Evolutionary conservation across 2,329 filamentous ascomycete species (phyloP).

Genomic region (Bipolaris victoriae): DNA sequence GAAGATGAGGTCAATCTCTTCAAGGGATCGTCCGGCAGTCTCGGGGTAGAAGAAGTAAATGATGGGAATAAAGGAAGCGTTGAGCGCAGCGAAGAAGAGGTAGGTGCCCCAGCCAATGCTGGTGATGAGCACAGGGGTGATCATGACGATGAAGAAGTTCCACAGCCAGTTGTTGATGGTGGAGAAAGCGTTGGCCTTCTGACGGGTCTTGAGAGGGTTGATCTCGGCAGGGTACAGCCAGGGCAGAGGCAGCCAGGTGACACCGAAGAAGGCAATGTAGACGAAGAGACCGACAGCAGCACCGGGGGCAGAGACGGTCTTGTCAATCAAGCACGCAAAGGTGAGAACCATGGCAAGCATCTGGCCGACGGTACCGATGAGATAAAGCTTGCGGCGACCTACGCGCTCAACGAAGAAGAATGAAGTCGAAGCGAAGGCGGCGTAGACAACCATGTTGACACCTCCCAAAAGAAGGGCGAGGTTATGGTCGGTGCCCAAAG

Average conservation of each 20-base stretch:
- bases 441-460: constrained; percentile 63
- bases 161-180: constrained; percentile 63
- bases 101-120: constrained; percentile 51
- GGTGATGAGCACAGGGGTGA: constrained; percentile 49
- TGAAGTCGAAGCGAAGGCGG: constrained; percentile 63
- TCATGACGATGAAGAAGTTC: constrained; percentile 56
- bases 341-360: constrained; percentile 54
- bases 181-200: constrained; percentile 62
- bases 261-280: constrained; percentile 72
- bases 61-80: constrained; percentile 59
- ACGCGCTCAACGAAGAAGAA: constrained; percentile 71
- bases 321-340: constrained; percentile 51
- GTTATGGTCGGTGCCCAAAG: constrained; percentile 57
- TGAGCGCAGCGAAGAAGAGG: constrained; percentile 60
- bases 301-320: constrained; percentile 51
- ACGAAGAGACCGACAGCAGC: constrained; percentile 68
- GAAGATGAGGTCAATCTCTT: constrained; percentile 61
- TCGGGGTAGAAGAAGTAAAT: constrained; percentile 65
- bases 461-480: constrained; percentile 55
- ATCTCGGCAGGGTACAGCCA: constrained; percentile 63
- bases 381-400: constrained; percentile 55
- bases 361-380: constrained; percentile 58
- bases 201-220: constrained; percentile 61
- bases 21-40: constrained; percentile 57
- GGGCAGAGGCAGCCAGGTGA: constrained; percentile 68